phyloP scores from a whole-genome alignment of 495 filamentous ascomycete genomes.

The Apiosordaria backusii region DNA sequence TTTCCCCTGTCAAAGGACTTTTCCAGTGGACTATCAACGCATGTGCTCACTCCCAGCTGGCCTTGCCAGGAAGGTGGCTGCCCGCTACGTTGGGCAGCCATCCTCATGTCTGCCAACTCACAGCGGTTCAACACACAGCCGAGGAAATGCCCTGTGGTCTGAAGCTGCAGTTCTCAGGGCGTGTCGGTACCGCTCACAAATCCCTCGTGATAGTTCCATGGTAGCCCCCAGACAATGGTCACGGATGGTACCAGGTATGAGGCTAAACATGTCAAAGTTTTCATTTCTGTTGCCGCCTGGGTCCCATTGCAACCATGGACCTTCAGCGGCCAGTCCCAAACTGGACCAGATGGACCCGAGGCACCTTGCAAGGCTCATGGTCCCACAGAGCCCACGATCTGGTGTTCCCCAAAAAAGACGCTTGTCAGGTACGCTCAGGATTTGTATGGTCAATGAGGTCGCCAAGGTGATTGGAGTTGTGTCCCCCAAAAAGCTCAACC shows the following conservation, averaged over 20 bases:
- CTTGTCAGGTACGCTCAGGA: neutral
- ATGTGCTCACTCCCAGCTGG: neutral
- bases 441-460: neutral
- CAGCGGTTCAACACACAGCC: neutral
- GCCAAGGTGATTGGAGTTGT: slow-evolving; percentile 6
- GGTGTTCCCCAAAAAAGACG: slow-evolving; percentile 1
- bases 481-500: neutral
- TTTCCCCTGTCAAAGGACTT: neutral
- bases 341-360: neutral
- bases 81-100: neutral
- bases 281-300: neutral
- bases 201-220: neutral
- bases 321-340: neutral
- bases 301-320: neutral
- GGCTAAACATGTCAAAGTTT: neutral
- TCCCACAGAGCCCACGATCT: slow-evolving; percentile 1
- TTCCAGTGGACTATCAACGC: neutral
- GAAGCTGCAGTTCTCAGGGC: neutral
- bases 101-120: neutral
- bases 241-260: neutral
- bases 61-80: neutral
- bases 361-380: neutral
- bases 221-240: neutral
- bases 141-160: neutral
- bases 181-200: neutral